These are phyloP conservation scores for Raphanus raphanistrum DNA, from an alignment of 345 rosid species.

Conservation along the genomic window DNA sequence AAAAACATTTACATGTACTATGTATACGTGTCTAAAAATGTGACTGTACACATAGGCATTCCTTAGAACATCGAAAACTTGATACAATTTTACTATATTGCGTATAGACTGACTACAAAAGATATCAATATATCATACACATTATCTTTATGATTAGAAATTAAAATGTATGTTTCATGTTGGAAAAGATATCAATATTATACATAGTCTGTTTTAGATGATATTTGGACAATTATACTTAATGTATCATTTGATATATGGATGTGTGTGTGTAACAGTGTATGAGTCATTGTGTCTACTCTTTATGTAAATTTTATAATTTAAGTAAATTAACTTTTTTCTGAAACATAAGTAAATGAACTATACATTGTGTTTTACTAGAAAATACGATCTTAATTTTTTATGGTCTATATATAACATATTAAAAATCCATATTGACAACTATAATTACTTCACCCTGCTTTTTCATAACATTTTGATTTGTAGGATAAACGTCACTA, in stretches of 20 bases:
- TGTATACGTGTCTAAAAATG: not conserved
- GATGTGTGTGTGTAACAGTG: not conserved
- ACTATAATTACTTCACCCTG: not conserved
- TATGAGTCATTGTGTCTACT: not conserved
- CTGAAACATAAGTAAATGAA: not conserved
- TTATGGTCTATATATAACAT: not conserved
- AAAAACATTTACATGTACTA: not conserved
- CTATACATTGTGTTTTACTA: not conserved
- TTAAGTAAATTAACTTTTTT: not conserved
- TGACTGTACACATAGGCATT: constrained; percentile 5
- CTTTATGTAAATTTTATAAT: not conserved
- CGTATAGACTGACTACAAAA: not conserved
- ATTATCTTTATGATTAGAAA: not conserved
- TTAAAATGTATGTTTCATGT: not conserved
- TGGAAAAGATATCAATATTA: not conserved
- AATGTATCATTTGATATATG: not conserved
- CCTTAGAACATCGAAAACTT: not conserved
- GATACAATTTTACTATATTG: not conserved
- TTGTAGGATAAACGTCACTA: constrained; percentile 5
- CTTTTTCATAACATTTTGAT: not conserved
- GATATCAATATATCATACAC: not conserved
- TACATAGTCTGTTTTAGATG: not conserved
- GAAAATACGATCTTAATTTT: not conserved
- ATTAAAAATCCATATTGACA: not conserved
- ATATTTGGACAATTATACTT: not conserved